Evolutionary conservation across 208 protist species (phyloP).

Genomic region (Leishmania turanica): DNA sequence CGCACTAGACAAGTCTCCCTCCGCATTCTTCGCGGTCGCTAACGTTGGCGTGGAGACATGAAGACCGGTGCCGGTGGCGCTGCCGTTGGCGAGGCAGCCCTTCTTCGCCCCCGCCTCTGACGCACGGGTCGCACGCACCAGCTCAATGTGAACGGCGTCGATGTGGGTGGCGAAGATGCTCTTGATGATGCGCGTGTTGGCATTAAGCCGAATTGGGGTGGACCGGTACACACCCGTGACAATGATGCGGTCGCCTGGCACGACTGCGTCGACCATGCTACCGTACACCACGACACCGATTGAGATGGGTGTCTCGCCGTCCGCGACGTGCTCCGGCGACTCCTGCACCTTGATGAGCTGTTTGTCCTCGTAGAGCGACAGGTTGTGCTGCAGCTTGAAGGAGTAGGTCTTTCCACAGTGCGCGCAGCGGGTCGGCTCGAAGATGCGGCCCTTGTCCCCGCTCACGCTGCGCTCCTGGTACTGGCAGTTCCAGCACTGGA

Average conservation of each 20-base stretch:
- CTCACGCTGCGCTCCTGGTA: constrained; percentile 70
- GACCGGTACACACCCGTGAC: constrained; percentile 99
- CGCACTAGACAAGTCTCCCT: constrained; percentile 9
- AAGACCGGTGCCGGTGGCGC: not conserved
- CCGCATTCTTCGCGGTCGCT: constrained; percentile 17
- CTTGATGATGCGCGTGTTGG: constrained; percentile 92
- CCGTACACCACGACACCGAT: constrained; percentile 96
- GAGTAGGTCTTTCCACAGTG: constrained; percentile 88
- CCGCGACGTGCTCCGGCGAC: constrained; percentile 96
- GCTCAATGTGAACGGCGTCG: constrained; percentile 97
- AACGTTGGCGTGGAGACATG: constrained; percentile 17
- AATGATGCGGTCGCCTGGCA: constrained; percentile 98
- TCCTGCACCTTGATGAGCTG: constrained; percentile 98
- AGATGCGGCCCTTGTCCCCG: constrained; percentile 93
- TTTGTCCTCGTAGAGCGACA: constrained; percentile 96
- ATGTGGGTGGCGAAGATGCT: constrained; percentile 97
- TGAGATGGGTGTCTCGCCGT: constrained; percentile 99
- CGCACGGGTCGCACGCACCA: constrained; percentile 44
- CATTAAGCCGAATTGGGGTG: constrained; percentile 92
- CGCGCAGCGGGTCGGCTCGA: constrained; percentile 96
- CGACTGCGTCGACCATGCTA: constrained; percentile 94
- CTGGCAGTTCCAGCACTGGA: constrained; percentile 96
- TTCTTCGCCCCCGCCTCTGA: not conserved
- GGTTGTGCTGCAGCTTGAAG: constrained; percentile 95
- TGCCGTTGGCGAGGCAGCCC: constrained; percentile 3